These are phyloP conservation scores for Dactylellina leptospora DNA, from an alignment of 2,329 filamentous ascomycete genomes.

Conservation along the genomic window DNA sequence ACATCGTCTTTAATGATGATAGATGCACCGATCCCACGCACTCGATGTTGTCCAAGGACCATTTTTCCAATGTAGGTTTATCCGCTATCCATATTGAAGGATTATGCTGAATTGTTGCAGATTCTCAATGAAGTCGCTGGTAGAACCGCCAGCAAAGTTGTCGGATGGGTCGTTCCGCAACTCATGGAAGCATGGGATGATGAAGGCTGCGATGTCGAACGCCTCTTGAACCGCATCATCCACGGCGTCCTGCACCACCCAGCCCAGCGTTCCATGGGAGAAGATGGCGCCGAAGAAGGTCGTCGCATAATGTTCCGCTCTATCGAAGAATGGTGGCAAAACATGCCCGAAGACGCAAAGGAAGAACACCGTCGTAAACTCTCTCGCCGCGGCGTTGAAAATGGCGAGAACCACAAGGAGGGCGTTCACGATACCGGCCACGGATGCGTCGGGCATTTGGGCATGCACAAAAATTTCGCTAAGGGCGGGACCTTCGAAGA, in stretches of 20 bases:
- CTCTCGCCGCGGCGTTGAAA: conserved; percentile 77
- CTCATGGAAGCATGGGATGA: conserved; percentile 89
- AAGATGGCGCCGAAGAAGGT: conserved; percentile 76
- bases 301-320: conserved; percentile 80
- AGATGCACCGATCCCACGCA: conserved; percentile 82
- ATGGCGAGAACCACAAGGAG: conserved; percentile 84
- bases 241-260: conserved; percentile 87
- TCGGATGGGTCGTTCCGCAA: conserved; percentile 88
- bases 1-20: conserved; percentile 85
- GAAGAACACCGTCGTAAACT: conserved; percentile 77
- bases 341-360: conserved; percentile 70
- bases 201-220: conserved; percentile 73
- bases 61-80: conserved; percentile 78
- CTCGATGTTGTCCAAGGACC: conserved; percentile 95
- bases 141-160: conserved; percentile 77
- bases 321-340: conserved; percentile 82
- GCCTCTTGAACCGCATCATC: conserved; percentile 78
- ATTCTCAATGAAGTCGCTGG: conserved; percentile 89
- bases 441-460: conserved; percentile 80
- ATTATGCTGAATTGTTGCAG: conserved; percentile 57
- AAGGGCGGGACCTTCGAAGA: conserved; percentile 69
- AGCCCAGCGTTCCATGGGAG: conserved; percentile 74
- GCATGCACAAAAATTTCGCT: conserved; percentile 68
- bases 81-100: conserved; percentile 14
- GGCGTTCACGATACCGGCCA: conserved; percentile 85